phyloP scores from a whole-genome alignment of 345 rosid genomes.

The Raphanus raphanistrum region DNA sequence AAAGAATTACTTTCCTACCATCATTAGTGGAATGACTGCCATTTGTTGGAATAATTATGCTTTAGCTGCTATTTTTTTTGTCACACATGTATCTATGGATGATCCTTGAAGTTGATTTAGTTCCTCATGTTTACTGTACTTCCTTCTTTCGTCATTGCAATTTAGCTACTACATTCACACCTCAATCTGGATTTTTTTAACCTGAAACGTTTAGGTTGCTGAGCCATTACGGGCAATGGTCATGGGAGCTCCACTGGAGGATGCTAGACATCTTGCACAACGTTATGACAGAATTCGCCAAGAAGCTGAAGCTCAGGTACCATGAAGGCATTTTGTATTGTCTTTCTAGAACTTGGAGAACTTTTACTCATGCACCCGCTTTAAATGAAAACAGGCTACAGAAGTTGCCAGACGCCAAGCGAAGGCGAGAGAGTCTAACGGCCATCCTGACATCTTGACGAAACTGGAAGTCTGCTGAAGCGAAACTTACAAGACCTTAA shows the following conservation, averaged over 20 bases:
- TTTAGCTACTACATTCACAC: slow-evolving; percentile 16
- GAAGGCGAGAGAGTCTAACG: slow-evolving; percentile 76
- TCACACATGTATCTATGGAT: neutral
- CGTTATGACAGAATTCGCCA: slow-evolving; percentile 95
- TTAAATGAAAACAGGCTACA: slow-evolving; percentile 68
- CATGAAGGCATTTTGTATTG: neutral
- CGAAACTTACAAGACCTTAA: slow-evolving; percentile 86
- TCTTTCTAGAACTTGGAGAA: neutral
- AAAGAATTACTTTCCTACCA: neutral
- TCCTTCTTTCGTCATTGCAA: slow-evolving; percentile 7
- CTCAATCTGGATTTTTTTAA: neutral
- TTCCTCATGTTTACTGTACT: slow-evolving; percentile 6
- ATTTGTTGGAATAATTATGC: too few species aligned
- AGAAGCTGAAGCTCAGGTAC: slow-evolving; percentile 97
- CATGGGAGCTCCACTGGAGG: slow-evolving; percentile 93
- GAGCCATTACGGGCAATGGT: slow-evolving; percentile 98
- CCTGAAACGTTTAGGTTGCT: slow-evolving; percentile 60
- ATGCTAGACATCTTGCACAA: slow-evolving; percentile 98
- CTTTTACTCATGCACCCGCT: slow-evolving; percentile 16
- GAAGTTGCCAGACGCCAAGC: slow-evolving; percentile 94
- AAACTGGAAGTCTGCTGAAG: slow-evolving; percentile 91
- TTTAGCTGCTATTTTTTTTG: neutral
- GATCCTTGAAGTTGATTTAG: neutral
- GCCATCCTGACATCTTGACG: slow-evolving; percentile 66
- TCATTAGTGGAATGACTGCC: neutral